phyloP scores from a whole-genome alignment of 2,329 filamentous ascomycete species.

The Fusarium sp. region DNA sequence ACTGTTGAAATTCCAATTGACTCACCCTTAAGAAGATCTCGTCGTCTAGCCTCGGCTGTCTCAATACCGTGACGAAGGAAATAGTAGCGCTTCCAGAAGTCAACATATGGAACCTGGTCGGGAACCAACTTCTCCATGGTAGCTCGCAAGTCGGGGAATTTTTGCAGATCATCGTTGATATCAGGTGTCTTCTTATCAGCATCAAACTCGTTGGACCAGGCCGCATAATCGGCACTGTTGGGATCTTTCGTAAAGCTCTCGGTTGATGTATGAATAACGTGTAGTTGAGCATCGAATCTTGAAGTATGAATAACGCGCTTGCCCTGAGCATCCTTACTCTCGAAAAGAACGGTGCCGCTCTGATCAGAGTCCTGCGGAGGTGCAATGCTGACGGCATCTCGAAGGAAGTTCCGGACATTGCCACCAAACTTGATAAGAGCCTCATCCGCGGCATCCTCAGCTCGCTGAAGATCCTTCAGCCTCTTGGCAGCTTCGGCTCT shows the following conservation, averaged over 20 bases:
- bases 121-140: constrained; percentile 99
- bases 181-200: constrained; percentile 86
- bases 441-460: constrained; percentile 96
- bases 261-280: constrained; percentile 89
- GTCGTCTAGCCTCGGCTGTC: constrained; percentile 88
- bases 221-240: constrained; percentile 77
- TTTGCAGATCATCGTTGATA: constrained; percentile 84
- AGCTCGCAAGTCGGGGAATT: constrained; percentile 84
- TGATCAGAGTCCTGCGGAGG: constrained; percentile 72
- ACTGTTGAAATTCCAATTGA: constrained; percentile 23
- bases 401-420: constrained; percentile 89
- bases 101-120: constrained; percentile 85
- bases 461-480: constrained; percentile 88
- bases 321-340: constrained; percentile 90
- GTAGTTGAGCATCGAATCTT: constrained; percentile 93
- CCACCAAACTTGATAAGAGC: constrained; percentile 91
- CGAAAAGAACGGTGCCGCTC: constrained; percentile 81
- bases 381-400: constrained; percentile 89
- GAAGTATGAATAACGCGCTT: constrained; percentile 96
- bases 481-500: constrained; percentile 83
- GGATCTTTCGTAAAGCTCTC: constrained; percentile 89
- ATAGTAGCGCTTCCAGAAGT: constrained; percentile 97
- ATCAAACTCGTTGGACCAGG: constrained; percentile 81
- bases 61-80: constrained; percentile 94
- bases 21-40: constrained; percentile 91